Conservation (phyloP, 225 moss, liverwort and hornwort species). For the Pseudoscleropodium purum region DNA sequence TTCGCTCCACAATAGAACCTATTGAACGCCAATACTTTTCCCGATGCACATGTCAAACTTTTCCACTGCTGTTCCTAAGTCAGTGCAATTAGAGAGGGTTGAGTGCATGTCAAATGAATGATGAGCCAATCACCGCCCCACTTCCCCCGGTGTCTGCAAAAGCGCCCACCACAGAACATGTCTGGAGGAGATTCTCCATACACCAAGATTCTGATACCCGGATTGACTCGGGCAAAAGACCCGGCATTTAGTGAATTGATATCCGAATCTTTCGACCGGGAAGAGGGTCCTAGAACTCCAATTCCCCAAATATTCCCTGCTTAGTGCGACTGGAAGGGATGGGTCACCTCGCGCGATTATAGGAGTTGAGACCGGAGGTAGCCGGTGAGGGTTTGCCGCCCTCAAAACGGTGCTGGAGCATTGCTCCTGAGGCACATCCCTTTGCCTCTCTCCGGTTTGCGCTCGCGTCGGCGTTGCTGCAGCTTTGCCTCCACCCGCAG, state of each 20-base stretch:
- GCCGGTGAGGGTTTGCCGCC: slow-evolving; percentile 5
- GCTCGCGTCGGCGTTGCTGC: background rate
- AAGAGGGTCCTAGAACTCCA: background rate
- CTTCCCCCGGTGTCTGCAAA: background rate
- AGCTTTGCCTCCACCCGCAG: background rate
- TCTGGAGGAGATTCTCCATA: background rate
- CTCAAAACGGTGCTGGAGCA: slow-evolving; percentile 4
- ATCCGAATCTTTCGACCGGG: background rate
- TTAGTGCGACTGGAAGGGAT: background rate
- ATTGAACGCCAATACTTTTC: background rate
- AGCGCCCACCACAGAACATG: background rate
- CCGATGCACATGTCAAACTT: background rate
- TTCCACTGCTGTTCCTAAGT: background rate
- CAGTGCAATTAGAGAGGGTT: background rate
- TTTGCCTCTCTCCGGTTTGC: slow-evolving; percentile 7
- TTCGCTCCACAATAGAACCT: too few species aligned
- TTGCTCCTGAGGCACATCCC: slow-evolving; percentile 23
- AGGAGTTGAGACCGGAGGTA: background rate
- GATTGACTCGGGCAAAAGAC: background rate
- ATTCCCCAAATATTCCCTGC: background rate
- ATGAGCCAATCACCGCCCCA: background rate
- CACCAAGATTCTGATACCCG: background rate
- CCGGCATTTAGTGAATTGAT: background rate
- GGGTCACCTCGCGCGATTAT: background rate
- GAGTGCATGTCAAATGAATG: background rate